Base-by-base conservation (phyloP, 1,139 yeast species). In the Hanseniaspora sp. region DNA sequence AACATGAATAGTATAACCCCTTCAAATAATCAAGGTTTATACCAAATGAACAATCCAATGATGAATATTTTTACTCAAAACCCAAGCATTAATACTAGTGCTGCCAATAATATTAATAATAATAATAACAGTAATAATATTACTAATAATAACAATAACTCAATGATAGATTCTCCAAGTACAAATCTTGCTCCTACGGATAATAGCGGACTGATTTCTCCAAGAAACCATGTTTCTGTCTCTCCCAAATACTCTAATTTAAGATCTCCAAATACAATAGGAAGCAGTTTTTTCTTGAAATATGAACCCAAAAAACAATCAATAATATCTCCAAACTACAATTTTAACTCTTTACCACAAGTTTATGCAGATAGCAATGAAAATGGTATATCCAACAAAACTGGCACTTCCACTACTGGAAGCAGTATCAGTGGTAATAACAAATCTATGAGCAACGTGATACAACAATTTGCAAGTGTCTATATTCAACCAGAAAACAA, bases 391-490 rank as follows among this genome's bases (percentile, higher is more conserved):
- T 4, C 43, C 30, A 8, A 3, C 35, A 33, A 3, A n/a, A 37
- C 15, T 15, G 40, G 40, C 13, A 2, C 5, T n/a, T 13, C 40
- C 18, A 37, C 8, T 33, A 3, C 11, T 33, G 35, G 35, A 3
- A 23, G 35, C 18, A 37, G 9, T 37, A 15, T 15, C 8, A 7
- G 9, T 29, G 45, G 34, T 7, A 29, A 31, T 2, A 15, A 7
- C 5, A 31, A 29, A 43, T 2, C 35, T 5, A 51, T 51, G 48
- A 39, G 11, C 23, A 51, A 39, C 13, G 54, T 51, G 5, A 51
- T 51, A 6, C 54, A 51, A 11, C 47, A 51, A 34, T 39, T 51
- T n/a, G 54, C 54, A 2, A 45, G 45, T 44, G 54, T 51, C 2
- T 44, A 45, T 33, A 44, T 51, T 12, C 49, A 51, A 7, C 46